Evolutionary conservation across 2,329 filamentous ascomycete genomes (phyloP), one percentile per base, ranked within the genome.

Genomic region (Stachybotrys chartarum): DNA sequence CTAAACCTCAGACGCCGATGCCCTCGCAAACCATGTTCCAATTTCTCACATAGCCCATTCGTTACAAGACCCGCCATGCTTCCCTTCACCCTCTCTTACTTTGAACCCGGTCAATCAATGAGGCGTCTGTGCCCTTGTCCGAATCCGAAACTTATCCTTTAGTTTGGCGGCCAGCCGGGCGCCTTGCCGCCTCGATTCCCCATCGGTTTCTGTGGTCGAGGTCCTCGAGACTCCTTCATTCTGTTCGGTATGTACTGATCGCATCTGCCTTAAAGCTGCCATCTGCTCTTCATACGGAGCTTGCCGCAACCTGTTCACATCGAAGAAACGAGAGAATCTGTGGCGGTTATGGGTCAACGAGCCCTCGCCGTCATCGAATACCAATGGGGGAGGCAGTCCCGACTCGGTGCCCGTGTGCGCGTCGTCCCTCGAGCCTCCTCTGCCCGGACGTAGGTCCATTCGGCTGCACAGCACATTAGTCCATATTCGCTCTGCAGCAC

Each of bases 231-330:
- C 24, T 24, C 24, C 24, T 4, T 24, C 24, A 24, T 24, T 24
- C 24, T 24, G 24, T 24, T 24, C 24, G 24, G 58, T 56, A 45
- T 50, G 50, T 10, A 30, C 24, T 7, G 63, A 64, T 48, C 68
- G 66, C 66, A 69, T 69, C 53, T 77, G 76, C 42, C 83, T 75
- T 6, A 86, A 72, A 6, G 77, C 79, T 54, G 79, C 81, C 54
- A 86, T 82, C n/a, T 82, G 80, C 67, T 86, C 83, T 60, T 85
- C 80, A 4, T 78, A 74, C 0, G 82, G 73, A n/a, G 82, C 82
- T 57, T 84, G 76, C 11, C 83, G 77, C 17, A 86, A 69, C 49
- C 80, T 71, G 58, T 81, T 76, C 50, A 84, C 70, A 60, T 86
- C 82, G 46, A 85, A 72, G 5, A 85, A 64, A 4, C 82, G 76